Percentiles rank a stretch among this genome's conserved stretches.
These are phyloP conservation scores for Ramicandelaber brevisporus DNA, from an alignment of 192 early-diverging fungal genomes.

Conservation along the genomic window DNA sequence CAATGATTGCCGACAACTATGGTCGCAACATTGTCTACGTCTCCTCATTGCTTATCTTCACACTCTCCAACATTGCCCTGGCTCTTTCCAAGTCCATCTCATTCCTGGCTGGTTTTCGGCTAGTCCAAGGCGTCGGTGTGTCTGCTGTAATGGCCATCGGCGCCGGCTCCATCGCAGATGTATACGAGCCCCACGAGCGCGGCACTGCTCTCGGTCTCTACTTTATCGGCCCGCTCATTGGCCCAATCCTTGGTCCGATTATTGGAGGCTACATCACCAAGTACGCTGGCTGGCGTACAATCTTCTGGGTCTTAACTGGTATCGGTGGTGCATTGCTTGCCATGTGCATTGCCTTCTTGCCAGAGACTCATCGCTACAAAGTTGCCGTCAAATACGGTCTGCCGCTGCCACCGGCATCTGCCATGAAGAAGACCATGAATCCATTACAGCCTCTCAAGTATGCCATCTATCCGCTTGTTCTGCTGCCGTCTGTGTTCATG, in stretches of 20 bases:
- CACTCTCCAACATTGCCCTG: conserved; percentile 16
- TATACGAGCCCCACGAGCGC: conserved; percentile 19
- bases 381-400: conserved; percentile 9
- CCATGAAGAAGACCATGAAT: conserved; percentile 9
- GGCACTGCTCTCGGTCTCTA: conserved; percentile 24
- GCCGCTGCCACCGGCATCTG: conserved; percentile 7
- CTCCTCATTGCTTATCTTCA: conserved; percentile 13
- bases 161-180: conserved; percentile 22
- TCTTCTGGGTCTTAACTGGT: conserved; percentile 29
- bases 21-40: conserved; percentile 19
- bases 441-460: conserved; percentile 9
- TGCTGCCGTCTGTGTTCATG: conserved; percentile 9
- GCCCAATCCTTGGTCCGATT: conserved; percentile 21
- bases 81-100: conserved; percentile 10
- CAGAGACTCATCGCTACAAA: conserved; percentile 24
- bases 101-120: conserved; percentile 15
- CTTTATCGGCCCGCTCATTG: conserved; percentile 19
- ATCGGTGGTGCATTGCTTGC: conserved; percentile 19
- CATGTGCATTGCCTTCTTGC: conserved; percentile 20
- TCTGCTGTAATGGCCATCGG: conserved; percentile 19
- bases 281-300: conserved; percentile 20
- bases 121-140: conserved; percentile 18
- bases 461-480: conserved; percentile 10
- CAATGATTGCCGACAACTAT: conserved; percentile 18
- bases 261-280: conserved; percentile 24